A percentile compares a stretch with the other conserved stretches of the same genome.
These are phyloP conservation scores for Mycena metata DNA, from an alignment of 768 basidiomycete genomes.

Conservation along the genomic window DNA sequence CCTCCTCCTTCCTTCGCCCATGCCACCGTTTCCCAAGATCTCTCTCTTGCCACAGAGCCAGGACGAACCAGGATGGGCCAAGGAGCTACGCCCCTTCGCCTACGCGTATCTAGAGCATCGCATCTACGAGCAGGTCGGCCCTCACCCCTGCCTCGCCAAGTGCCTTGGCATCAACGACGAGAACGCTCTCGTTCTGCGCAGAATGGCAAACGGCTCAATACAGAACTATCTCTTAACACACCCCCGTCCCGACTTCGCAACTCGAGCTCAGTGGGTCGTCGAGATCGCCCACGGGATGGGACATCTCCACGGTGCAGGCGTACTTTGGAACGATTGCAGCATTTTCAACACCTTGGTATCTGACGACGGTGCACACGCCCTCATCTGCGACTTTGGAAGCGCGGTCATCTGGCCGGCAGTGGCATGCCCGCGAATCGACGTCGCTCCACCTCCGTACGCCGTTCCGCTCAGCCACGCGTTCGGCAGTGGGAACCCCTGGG, in stretches of 20 bases:
- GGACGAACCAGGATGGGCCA: slow-evolving; percentile 10
- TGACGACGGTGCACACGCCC: slow-evolving; percentile 14
- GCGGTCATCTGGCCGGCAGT: slow-evolving; percentile 7
- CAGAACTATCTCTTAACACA: slow-evolving; percentile 10
- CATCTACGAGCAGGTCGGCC: slow-evolving; percentile 14
- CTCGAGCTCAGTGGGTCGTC: slow-evolving; percentile 13
- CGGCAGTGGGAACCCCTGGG: neutral
- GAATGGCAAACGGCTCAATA: slow-evolving; percentile 15
- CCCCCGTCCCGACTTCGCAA: slow-evolving; percentile 7
- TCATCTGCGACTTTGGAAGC: slow-evolving; percentile 15
- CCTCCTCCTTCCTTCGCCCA: too few species aligned
- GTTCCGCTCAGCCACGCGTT: slow-evolving; percentile 6
- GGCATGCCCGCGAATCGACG: slow-evolving; percentile 11
- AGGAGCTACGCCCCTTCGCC: slow-evolving; percentile 15
- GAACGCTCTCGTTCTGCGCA: slow-evolving; percentile 17
- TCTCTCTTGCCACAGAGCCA: neutral
- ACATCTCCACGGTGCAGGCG: slow-evolving; percentile 13
- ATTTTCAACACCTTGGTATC: slow-evolving; percentile 8
- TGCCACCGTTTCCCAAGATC: slow-evolving; percentile 11
- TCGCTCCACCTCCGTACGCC: slow-evolving; percentile 9
- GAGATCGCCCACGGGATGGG: slow-evolving; percentile 13
- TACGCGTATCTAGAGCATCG: slow-evolving; percentile 11
- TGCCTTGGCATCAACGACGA: slow-evolving; percentile 12
- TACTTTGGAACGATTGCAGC: slow-evolving; percentile 12
- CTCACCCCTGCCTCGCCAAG: slow-evolving; percentile 17